Evolutionary conservation across 2,329 filamentous ascomycete species (phyloP).

Genomic region (Colletotrichum simmondsii): DNA sequence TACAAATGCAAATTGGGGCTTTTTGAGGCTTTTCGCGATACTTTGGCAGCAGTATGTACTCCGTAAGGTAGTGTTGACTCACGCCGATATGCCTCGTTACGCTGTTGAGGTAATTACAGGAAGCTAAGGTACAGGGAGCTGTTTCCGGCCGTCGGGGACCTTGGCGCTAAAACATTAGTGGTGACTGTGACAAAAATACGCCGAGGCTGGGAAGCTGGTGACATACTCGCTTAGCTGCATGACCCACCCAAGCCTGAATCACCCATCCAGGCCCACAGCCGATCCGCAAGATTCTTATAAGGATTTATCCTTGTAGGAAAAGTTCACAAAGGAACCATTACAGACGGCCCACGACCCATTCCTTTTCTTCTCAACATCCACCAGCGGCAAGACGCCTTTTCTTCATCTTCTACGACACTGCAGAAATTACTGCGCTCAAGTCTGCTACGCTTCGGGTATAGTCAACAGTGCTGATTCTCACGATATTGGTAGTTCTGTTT

Average conservation of each 20-base stretch:
- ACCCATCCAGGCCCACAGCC: neutral
- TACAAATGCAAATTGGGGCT: neutral
- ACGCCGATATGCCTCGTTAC: slow-evolving; percentile 28
- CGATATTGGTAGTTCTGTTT: slow-evolving; percentile 1
- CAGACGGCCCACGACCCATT: neutral
- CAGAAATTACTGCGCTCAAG: neutral
- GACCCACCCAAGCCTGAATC: neutral
- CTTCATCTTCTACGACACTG: slow-evolving; percentile 5
- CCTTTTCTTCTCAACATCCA: neutral
- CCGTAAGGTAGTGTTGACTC: slow-evolving; percentile 26
- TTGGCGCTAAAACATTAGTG: neutral
- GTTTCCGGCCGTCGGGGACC: neutral
- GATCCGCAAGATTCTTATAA: neutral
- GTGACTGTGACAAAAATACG: neutral
- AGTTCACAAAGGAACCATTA: neutral
- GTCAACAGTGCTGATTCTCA: slow-evolving; percentile 3
- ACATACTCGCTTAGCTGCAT: slow-evolving; percentile 6
- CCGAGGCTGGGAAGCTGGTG: neutral
- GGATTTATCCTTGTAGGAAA: slow-evolving; percentile 8
- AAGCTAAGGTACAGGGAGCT: slow-evolving; percentile 10
- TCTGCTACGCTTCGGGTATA: neutral
- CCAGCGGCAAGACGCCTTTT: neutral
- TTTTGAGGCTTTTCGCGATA: slow-evolving; percentile 10
- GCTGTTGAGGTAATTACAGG: slow-evolving; percentile 13
- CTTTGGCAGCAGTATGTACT: neutral